Base-by-base conservation (phyloP, 2,329 filamentous ascomycete genomes). In the Fonsecaea pedrosoi region DNA sequence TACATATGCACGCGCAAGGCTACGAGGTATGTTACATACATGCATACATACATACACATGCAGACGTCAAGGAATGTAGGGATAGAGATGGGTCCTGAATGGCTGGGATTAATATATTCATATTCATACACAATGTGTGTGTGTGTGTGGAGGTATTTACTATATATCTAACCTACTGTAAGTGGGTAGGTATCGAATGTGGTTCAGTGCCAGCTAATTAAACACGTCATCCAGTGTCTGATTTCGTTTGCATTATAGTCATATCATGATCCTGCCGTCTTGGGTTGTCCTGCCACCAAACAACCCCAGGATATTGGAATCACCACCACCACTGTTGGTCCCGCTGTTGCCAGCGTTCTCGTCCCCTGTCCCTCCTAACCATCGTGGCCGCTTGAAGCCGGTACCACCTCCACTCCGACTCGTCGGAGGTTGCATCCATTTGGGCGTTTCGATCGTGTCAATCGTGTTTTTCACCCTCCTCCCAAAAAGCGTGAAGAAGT, bases 391-490 rank as follows among this genome's bases (percentile, higher is more conserved):
- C 78, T 89, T 92, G 78, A 94, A 86, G 8, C 85, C 86, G 65
- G 86, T 84, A 1, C 87, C 86, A 34, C 92, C 82, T 32, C 92
- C 82, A 32, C 32, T 15, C 15, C 68, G 42, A 30, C 54, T 18
- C 72, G 88, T 86, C 21, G 40, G 50, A 50, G 62, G 56, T 62
- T 71, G 64, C 70, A 97, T 82, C 93, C 94, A 98, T 70, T 89
- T 89, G 0, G 95, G 94, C 35, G 89, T 85, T 60, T 93, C 90
- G 1, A 92, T 85, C 0, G 88, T 90, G 68, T 98, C 94, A 60
- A 98, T 87, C 0, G 95, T 98, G 75, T 99, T 99, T 78, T 89
- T 91, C 73, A 99, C 89, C 40, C 94, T 86, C 75, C 96, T 91
- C 0, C 91, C 89, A 68, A 98, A 88, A 38, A 90, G 89, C 71